Evolutionary conservation across 2,329 filamentous ascomycete genomes (phyloP), one percentile per base, ranked within the genome.

Genomic region (Beauveria australis): DNA sequence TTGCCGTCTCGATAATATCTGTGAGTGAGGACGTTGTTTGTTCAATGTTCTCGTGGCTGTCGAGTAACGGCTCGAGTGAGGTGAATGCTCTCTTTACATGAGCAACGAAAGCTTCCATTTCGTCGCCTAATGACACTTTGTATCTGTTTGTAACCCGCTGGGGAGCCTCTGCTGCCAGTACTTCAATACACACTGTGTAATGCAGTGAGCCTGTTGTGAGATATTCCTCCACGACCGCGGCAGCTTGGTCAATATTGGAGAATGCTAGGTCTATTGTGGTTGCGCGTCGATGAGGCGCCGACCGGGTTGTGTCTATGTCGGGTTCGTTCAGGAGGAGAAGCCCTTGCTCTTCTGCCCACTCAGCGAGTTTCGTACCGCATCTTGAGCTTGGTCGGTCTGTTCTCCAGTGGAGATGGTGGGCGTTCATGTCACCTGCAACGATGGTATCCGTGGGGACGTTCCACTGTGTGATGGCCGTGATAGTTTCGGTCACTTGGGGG

Each of bases 221-320:
- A 44, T 59, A 30, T n/a, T 51, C 55, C 37, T 59, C 55, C n/a
- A 59, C 55, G 1, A 43, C 18, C 3, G 46, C 44, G 6, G 46
- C 5, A 10, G 55, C 46, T 30, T 41, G 7, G 33, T 37, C n/a
- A 9, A 59, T 59, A 12, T 52, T 59, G 7, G 46, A 49, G 33
- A 59, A 59, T 9, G 46, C 33, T 3, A 59, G 46, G 55, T 59
- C 55, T 12, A 59, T 49, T 7, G 55, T 59, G 12, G 10, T 43
- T 22, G 30, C n/a, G 12, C 33, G 28, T 41, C 19, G 41, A 1
- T 41, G 8, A 4, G 26, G 44, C 18, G 12, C 5, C 10, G 30
- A 3, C 16, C n/a, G 18, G 3, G 47, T 59, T 24, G 33, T 59
- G 6, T 26, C 28, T 3, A 10, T 28, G 16, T 59, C 47, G 18